Base-by-base conservation (phyloP, 257 asterid genomes). In the Nicotiana tabacum region DNA sequence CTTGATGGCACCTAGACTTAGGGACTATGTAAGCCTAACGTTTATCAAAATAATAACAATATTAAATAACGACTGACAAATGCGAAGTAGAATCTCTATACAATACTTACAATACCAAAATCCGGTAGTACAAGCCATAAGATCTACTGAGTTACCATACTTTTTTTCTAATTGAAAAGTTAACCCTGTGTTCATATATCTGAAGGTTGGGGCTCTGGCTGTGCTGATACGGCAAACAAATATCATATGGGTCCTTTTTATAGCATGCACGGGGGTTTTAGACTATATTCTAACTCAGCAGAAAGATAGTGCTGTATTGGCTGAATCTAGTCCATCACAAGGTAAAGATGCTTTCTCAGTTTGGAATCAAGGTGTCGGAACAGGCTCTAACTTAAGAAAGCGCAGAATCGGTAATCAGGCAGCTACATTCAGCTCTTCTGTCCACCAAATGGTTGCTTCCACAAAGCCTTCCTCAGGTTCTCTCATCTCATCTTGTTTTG, bases 221-320 rank as follows among this genome's bases (percentile, higher is more conserved):
- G 97, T 96, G 86, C 83, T 94, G 85, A 86, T 96, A 65, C 92
- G 98, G 21, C 99, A 96, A 94, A 96, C 99, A 79, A 94, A 96
- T 90, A 90, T 93, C 66, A 88, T 96, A 77, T 96, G 99, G 99
- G 67, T 94, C 93, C 84, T 93, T 83, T 94, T 96, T 87, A 91
- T 90, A 84, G 92, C 92, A 24, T 93, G 98, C 90, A 81, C 92
- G 48, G 95, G 90, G 83, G 89, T 96, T 85, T 83, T 93, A 81
- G 91, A 92, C 78, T 91, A 89, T 67, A 74, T 90, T 13, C 86
- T 84, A 82, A 82, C 84, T 78, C 93, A 82, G 85, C 84, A 48
- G 53, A 91, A 87, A 79, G 83, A 90, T 81, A 81, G 68, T 77
- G 80, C 15, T 51, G 85, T 87, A 80, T 61, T 76, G 76, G 86